phyloP scores from a whole-genome alignment of 2,329 filamentous ascomycete species.

The Aureobasidium musti region DNA sequence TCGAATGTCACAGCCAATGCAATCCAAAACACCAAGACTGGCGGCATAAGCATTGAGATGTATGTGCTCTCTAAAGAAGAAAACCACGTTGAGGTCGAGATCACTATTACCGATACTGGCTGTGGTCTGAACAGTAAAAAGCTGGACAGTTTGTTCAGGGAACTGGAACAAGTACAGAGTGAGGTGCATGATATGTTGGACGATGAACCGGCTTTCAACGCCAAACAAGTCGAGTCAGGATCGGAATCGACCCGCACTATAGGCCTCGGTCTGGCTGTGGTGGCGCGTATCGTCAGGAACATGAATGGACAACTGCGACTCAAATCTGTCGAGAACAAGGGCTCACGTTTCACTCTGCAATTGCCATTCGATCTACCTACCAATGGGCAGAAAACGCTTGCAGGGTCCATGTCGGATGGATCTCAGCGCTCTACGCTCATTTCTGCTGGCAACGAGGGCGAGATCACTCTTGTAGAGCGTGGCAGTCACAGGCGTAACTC shows the following conservation, averaged over 20 bases:
- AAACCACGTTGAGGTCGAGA: slow-evolving; percentile 66
- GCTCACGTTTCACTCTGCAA: slow-evolving; percentile 78
- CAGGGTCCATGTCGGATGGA: background rate
- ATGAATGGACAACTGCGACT: slow-evolving; percentile 86
- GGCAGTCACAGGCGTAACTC: slow-evolving; percentile 16
- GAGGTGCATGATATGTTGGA: slow-evolving; percentile 54
- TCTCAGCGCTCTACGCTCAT: slow-evolving; percentile 32
- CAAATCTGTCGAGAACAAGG: slow-evolving; percentile 79
- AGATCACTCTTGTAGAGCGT: slow-evolving; percentile 26
- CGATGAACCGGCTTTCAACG: slow-evolving; percentile 38
- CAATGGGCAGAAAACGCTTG: slow-evolving; percentile 35
- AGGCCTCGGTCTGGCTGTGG: slow-evolving; percentile 81
- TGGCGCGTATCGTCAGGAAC: slow-evolving; percentile 82
- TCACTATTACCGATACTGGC: slow-evolving; percentile 75
- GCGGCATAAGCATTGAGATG: slow-evolving; percentile 69
- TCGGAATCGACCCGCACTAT: slow-evolving; percentile 55
- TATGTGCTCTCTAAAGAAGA: slow-evolving; percentile 60
- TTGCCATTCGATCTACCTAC: slow-evolving; percentile 70
- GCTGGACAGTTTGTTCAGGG: slow-evolving; percentile 62
- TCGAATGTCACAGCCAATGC: slow-evolving; percentile 84
- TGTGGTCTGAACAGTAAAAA: slow-evolving; percentile 61
- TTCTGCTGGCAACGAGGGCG: slow-evolving; percentile 35
- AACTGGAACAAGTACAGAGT: slow-evolving; percentile 65
- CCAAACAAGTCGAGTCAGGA: slow-evolving; percentile 38
- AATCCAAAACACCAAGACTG: slow-evolving; percentile 71